phyloP scores from a whole-genome alignment of 2,329 filamentous ascomycete genomes.

The Rutstroemia sp. region DNA sequence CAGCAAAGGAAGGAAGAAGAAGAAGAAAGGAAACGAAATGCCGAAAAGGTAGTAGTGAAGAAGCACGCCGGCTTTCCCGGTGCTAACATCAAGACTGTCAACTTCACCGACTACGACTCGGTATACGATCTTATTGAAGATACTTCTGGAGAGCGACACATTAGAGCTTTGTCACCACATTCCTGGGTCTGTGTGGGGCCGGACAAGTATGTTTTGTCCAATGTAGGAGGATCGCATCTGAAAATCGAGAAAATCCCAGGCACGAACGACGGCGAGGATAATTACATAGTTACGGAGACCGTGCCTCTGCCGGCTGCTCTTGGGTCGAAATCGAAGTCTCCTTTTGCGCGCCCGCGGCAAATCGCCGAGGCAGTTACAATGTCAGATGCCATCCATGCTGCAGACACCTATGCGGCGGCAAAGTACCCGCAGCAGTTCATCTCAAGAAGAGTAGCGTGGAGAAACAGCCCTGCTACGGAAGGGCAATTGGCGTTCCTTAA shows the following conservation, averaged over 20 bases:
- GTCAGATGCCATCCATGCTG: conserved; percentile 70
- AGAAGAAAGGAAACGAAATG: conserved; percentile 18
- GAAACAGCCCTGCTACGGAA: conserved; percentile 54
- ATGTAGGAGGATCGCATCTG: conserved; percentile 54
- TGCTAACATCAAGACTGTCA: conserved; percentile 27
- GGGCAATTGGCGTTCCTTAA: conserved; percentile 65
- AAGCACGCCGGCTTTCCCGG: neutral
- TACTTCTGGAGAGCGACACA: conserved; percentile 68
- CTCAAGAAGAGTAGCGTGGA: conserved; percentile 60
- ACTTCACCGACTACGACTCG: conserved; percentile 85
- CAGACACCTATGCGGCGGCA: conserved; percentile 69
- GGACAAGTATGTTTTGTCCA: conserved; percentile 63
- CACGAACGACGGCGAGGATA: conserved; percentile 15
- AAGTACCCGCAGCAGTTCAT: conserved; percentile 64
- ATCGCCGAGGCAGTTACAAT: conserved; percentile 62
- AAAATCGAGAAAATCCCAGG: conserved; percentile 36
- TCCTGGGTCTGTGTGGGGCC: conserved; percentile 78
- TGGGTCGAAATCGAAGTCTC: conserved; percentile 38
- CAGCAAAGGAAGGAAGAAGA: conserved; percentile 42
- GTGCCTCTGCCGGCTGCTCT: conserved; percentile 12
- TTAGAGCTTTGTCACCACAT: conserved; percentile 65
- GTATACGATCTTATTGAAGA: conserved; percentile 88
- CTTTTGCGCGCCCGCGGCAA: conserved; percentile 61
- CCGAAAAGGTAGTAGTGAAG: conserved; percentile 1
- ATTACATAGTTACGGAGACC: conserved; percentile 33